Base-by-base conservation (phyloP, 2,329 filamentous ascomycete species). In the Sclerotinia spermophila region DNA sequence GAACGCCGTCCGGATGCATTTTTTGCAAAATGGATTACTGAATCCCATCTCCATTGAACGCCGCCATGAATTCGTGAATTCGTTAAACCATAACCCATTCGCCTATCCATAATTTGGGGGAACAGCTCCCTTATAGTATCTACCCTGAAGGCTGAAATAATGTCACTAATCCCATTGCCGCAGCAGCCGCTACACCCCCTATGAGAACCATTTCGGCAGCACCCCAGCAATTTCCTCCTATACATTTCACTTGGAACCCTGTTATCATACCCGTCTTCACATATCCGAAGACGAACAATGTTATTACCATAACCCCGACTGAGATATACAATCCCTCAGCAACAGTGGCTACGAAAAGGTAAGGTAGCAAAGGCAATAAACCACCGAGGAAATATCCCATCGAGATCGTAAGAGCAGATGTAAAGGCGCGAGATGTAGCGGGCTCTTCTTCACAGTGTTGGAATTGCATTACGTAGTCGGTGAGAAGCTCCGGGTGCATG, bases 211-310 rank as follows among this genome's bases (percentile, higher is more conserved):
- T 82, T 72, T 82, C 79, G 8, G 81, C 72, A 13, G 80, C 81
- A 13, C 80, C 80, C 33, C 71, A 76, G 56, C 78, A 78, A 13
- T 74, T 76, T 10, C 60, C 71, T 42, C 72, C 68, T 61, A 80
- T 74, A 51, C 74, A 75, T 62, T 70, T 73, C n/a, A 73, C 77
- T 35, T 71, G 73, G 76, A 75, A 79, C 66, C 81, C 82, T 1
- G 79, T 83, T 0, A 87, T 83, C 19, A 87, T 81, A 44, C 76
- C 85, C 30, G 87, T 89, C 82, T 91, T 91, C 69, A 84, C 82
- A 75, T 89, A 90, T n/a, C 89, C 89, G 77, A 92, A 92, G 3
- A 81, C 79, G 69, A 91, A 85, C 58, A 92, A 79, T 2, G 88
- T 86, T 11, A 88, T 76, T 19, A 87, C 83, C 76, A 90, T 91